Evolutionary conservation across 164 flowering plant genomes (phyloP).

Genomic region (Vitis riparia): DNA sequence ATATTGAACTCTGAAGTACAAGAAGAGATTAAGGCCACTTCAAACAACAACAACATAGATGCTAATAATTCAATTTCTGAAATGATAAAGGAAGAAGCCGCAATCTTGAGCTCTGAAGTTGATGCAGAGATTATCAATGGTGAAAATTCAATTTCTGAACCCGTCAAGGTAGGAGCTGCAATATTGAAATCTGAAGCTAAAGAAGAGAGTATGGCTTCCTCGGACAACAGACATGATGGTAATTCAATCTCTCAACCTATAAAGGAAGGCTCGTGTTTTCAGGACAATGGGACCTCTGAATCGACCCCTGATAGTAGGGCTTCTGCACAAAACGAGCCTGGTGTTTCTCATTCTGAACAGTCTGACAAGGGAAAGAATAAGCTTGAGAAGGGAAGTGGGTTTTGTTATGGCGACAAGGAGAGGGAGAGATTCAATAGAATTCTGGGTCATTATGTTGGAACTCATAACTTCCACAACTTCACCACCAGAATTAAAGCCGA

Average conservation of each 20-base stretch:
- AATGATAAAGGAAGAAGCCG: too few relatives aligned
- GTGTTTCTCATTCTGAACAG: not conserved
- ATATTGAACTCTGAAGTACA: conserved; percentile 2
- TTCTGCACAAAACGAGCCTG: conserved; percentile 10
- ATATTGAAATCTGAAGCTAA: conserved; percentile 4
- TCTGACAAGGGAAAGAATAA: conserved; percentile 22
- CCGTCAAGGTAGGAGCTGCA: not conserved
- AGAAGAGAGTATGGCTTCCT: conserved; percentile 4
- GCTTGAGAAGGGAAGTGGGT: conserved; percentile 31
- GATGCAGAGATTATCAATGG: too few relatives aligned
- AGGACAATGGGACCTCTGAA: conserved; percentile 5
- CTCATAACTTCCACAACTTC: conserved; percentile 92
- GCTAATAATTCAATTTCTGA: too few relatives aligned
- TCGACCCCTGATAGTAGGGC: not conserved
- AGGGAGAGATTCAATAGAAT: conserved; percentile 81
- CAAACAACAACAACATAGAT: not conserved
- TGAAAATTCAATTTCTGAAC: too few relatives aligned
- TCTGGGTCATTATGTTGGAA: conserved; percentile 68
- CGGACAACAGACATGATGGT: not conserved
- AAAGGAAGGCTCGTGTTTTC: conserved; percentile 2
- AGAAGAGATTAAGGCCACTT: conserved; percentile 6
- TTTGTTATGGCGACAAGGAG: conserved; percentile 74
- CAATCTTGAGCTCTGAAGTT: too few relatives aligned
- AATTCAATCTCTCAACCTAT: not conserved
- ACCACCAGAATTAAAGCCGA: conserved; percentile 90